phyloP scores from a whole-genome alignment of 2,329 filamentous ascomycete species.

The Pestalotiopsis fici region DNA sequence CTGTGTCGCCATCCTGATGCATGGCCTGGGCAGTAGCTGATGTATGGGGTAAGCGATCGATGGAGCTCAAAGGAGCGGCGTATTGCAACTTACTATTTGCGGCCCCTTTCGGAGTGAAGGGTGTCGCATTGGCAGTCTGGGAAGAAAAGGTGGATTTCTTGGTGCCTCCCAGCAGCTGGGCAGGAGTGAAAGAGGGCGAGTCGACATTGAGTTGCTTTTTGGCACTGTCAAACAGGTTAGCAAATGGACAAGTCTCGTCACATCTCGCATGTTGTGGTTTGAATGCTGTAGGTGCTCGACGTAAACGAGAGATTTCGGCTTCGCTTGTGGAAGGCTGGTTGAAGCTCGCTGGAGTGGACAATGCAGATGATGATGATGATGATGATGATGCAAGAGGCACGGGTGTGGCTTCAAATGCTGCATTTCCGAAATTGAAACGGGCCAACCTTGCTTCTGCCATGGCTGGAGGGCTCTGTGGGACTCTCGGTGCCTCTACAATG shows the following conservation, averaged over 20 bases:
- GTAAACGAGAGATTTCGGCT: neutral
- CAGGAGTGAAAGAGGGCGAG: slow-evolving; percentile 90
- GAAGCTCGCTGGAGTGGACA: neutral
- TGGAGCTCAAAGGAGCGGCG: neutral
- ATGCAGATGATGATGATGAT: neutral
- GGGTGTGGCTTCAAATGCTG: neutral
- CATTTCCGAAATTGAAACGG: neutral
- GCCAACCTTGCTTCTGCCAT: neutral
- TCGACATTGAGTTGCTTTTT: slow-evolving; percentile 92
- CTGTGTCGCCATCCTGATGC: slow-evolving; percentile 42
- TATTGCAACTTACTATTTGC: slow-evolving; percentile 14
- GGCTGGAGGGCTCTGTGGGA: neutral
- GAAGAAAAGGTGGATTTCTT: slow-evolving; percentile 83
- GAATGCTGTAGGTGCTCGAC: neutral
- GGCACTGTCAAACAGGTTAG: slow-evolving; percentile 38
- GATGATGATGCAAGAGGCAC: neutral
- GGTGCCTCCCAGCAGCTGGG: slow-evolving; percentile 41
- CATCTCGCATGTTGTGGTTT: neutral
- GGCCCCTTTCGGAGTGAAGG: slow-evolving; percentile 74
- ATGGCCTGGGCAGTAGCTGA: slow-evolving; percentile 38
- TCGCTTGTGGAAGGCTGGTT: neutral
- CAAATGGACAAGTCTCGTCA: slow-evolving; percentile 2
- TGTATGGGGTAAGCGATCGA: slow-evolving; percentile 9
- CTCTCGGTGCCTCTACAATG: neutral
- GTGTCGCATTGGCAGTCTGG: slow-evolving; percentile 84